Base-by-base conservation (phyloP, 1,284 basidiomycete genomes). In the Volvariella surrecta region DNA sequence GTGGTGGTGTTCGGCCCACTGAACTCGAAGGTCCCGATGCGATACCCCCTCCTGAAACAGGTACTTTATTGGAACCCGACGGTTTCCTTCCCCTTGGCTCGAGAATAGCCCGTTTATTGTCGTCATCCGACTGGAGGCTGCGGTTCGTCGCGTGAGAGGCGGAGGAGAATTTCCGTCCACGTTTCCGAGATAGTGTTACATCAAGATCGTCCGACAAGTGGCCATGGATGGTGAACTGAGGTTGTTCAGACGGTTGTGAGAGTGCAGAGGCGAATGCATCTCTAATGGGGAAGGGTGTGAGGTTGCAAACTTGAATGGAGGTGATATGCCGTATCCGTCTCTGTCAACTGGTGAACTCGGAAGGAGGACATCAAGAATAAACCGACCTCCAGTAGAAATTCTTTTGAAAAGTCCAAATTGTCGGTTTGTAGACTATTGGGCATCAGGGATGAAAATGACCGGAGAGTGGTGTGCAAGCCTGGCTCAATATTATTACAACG, bases 271-370 rank as follows among this genome's bases (percentile, higher is more conserved):
- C 77, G 47, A 87, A 69, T 1, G 82, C 71, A 60, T 90, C 87
- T 31, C 85, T 76, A 34, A 75, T 71, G 32, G 88, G 86, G 57
- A 86, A 87, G 1, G 85, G 85, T 9, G 87, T 86, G 32, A 91
- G 67, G 55, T 91, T 90, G 48, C 80, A 76, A 49, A 91, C 68
- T 63, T 87, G 80, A 45, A 91, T 68, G 30, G 76, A 71, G 38
- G 73, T 71, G 41, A 91, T 71, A 63, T 90, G 86, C 50, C 86
- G 76, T 48, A 88, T 67, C 32, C 82, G 80, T 52, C 76, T 77
- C 76, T 89, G 47, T 32, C 46, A 35, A 28, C 11, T 28, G 24
- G 24, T 28, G 24, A 28, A 28, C 24, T 6, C 11, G 11, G 24
- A 28, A 28, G 24, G 24, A 6, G 11, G 24, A 28, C 24, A 28